Conservation (phyloP, 225 moss, liverwort and hornwort species). For the Marchantia polymorpha region DNA sequence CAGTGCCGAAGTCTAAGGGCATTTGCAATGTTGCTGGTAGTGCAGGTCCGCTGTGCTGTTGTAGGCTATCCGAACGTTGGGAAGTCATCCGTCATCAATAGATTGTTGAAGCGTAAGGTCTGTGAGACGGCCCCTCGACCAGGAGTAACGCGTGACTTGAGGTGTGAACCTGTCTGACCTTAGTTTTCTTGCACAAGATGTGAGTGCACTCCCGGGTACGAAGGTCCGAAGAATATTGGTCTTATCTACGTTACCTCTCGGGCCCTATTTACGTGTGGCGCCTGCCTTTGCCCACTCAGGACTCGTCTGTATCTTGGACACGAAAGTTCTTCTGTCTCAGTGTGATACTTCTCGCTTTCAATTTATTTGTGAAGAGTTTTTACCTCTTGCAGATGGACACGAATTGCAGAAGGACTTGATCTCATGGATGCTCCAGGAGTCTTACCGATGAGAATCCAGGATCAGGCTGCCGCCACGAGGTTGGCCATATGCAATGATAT, state of each 20-base stretch:
- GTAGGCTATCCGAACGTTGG: constrained; percentile 96
- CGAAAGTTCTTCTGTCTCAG: not conserved
- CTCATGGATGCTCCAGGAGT: constrained; percentile 95
- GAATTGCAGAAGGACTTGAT: constrained; percentile 88
- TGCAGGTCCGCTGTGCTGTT: constrained; percentile 62
- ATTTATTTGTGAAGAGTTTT: not conserved
- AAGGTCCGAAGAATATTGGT: too few species aligned
- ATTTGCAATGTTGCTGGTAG: not conserved
- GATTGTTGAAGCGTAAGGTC: constrained; percentile 66
- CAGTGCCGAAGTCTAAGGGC: not conserved
- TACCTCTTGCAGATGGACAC: constrained; percentile 56
- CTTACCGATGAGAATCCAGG: constrained; percentile 85
- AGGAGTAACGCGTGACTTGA: constrained; percentile 84
- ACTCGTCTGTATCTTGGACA: too few species aligned
- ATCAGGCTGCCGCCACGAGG: constrained; percentile 90
- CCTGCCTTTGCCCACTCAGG: too few species aligned
- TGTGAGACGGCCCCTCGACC: constrained; percentile 86
- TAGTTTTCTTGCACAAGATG: not conserved
- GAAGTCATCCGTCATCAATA: constrained; percentile 87
- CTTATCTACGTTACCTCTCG: too few species aligned
- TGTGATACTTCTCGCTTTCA: not conserved
- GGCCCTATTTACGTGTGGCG: not conserved
- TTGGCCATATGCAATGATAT: constrained; percentile 96
- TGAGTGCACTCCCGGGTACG: not conserved
- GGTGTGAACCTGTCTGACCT: constrained; percentile 22